phyloP scores from a whole-genome alignment of 2,329 filamentous ascomycete species.

The Leptographium procerum region DNA sequence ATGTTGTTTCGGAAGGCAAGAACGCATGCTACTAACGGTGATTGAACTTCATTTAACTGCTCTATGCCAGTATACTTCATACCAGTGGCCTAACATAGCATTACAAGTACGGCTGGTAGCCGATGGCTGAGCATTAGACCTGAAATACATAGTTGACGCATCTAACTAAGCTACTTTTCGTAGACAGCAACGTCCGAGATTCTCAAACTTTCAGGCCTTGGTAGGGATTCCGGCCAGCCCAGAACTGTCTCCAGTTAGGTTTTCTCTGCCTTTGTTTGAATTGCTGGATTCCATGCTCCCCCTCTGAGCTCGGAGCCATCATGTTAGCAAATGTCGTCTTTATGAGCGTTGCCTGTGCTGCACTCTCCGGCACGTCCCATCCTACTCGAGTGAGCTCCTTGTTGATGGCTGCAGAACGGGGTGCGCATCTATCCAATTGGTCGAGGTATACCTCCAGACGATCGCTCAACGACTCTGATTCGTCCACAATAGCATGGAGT shows the following conservation, averaged over 20 bases:
- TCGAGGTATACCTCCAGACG: background rate
- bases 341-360: background rate
- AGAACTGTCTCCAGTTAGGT: constrained; percentile 2
- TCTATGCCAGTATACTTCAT: no score
- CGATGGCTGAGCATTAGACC: no score
- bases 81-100: no score
- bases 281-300: constrained; percentile 3
- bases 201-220: background rate
- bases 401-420: constrained; percentile 3
- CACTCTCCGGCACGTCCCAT: constrained; percentile 2
- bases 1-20: no score
- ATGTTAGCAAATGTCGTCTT: constrained; percentile 2
- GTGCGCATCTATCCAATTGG: background rate
- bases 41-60: no score
- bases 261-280: constrained; percentile 3
- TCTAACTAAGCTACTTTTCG: no score
- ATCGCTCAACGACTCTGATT: background rate
- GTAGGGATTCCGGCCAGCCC: background rate
- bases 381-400: constrained; percentile 4
- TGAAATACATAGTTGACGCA: no score
- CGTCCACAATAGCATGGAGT: background rate
- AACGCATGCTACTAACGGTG: no score
- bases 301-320: constrained; percentile 1
- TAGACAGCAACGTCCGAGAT: no score
- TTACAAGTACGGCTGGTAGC: no score